phyloP scores from a whole-genome alignment of 768 basidiomycete species.

The Leucosporidium creatinivorum region DNA sequence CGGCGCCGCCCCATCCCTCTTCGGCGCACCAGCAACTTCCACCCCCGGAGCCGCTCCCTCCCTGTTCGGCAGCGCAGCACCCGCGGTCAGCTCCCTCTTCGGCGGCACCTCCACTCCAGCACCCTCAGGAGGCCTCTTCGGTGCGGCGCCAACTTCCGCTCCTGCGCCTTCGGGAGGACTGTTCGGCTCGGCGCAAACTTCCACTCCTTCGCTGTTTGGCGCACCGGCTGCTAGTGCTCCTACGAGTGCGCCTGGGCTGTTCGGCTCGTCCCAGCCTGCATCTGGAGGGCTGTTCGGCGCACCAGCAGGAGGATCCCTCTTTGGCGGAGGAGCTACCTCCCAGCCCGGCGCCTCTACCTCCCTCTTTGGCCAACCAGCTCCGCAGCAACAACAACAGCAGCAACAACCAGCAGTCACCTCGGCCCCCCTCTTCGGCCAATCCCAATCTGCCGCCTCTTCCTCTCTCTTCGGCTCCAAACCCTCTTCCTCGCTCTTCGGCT shows the following conservation, averaged over 20 bases:
- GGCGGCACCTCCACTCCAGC: background rate
- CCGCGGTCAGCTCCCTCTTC: background rate
- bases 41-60: background rate
- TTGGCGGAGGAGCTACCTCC: background rate
- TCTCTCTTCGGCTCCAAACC: slow-evolving; percentile 30
- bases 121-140: slow-evolving; percentile 8
- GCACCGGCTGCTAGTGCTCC: background rate
- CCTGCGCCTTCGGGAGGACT: slow-evolving; percentile 12
- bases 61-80: slow-evolving; percentile 5
- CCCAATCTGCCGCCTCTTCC: slow-evolving; percentile 18
- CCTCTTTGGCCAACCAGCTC: slow-evolving; percentile 45
- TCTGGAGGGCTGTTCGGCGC: slow-evolving; percentile 7
- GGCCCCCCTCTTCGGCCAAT: slow-evolving; percentile 38
- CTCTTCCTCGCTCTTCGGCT: slow-evolving; percentile 29
- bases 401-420: slow-evolving; percentile 25
- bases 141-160: slow-evolving; percentile 20
- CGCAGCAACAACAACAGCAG: slow-evolving; percentile 35
- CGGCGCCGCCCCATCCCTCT: background rate
- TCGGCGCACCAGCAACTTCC: background rate
- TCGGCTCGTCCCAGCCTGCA: slow-evolving; percentile 4
- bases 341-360: slow-evolving; percentile 32
- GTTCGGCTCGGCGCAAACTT: slow-evolving; percentile 23
- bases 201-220: slow-evolving; percentile 13
- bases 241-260: background rate
- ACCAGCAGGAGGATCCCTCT: background rate